These are phyloP conservation scores for Aspergillus diversus DNA, from an alignment of 495 filamentous ascomycete genomes.

Conservation along the genomic window DNA sequence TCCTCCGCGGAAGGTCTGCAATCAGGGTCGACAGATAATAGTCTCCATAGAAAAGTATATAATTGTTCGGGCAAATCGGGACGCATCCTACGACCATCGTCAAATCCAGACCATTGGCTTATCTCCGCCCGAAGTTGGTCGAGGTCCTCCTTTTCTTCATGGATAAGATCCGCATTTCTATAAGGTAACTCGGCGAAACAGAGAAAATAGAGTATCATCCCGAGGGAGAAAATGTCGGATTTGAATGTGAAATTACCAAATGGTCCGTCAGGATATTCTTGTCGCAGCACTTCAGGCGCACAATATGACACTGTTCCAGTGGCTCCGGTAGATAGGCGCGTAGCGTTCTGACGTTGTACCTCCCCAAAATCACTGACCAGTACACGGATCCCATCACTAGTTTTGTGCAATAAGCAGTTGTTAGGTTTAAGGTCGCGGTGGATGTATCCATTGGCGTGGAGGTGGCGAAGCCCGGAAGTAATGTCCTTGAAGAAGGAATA, in stretches of 20 bases:
- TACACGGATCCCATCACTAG: slow-evolving; percentile 69
- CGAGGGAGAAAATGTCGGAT: slow-evolving; percentile 93
- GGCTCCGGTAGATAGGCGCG: slow-evolving; percentile 84
- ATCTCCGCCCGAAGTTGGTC: slow-evolving; percentile 88
- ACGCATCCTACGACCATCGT: slow-evolving; percentile 70
- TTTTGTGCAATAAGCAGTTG: slow-evolving; percentile 88
- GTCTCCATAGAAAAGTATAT: slow-evolving; percentile 78
- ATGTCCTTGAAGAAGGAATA: slow-evolving; percentile 97
- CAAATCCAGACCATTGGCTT: slow-evolving; percentile 81
- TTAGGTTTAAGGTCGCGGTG: slow-evolving; percentile 95
- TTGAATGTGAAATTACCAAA: slow-evolving; percentile 94
- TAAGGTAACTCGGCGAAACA: slow-evolving; percentile 94
- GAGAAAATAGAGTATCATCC: slow-evolving; percentile 98
- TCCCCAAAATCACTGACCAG: slow-evolving; percentile 98
- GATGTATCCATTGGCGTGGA: slow-evolving; percentile 93
- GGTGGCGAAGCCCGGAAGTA: slow-evolving; percentile 84
- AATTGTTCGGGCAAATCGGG: slow-evolving; percentile 85
- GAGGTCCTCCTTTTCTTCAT: slow-evolving; percentile 92
- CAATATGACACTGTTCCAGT: slow-evolving; percentile 98
- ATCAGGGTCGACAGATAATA: slow-evolving; percentile 76
- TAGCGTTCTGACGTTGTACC: slow-evolving; percentile 78
- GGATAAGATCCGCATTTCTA: slow-evolving; percentile 73
- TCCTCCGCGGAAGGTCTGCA: slow-evolving; percentile 85
- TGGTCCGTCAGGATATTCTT: slow-evolving; percentile 64
- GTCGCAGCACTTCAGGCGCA: slow-evolving; percentile 87